Base-by-base conservation (phyloP, 2,329 filamentous ascomycete genomes). In the Plectosphaerella sp. region DNA sequence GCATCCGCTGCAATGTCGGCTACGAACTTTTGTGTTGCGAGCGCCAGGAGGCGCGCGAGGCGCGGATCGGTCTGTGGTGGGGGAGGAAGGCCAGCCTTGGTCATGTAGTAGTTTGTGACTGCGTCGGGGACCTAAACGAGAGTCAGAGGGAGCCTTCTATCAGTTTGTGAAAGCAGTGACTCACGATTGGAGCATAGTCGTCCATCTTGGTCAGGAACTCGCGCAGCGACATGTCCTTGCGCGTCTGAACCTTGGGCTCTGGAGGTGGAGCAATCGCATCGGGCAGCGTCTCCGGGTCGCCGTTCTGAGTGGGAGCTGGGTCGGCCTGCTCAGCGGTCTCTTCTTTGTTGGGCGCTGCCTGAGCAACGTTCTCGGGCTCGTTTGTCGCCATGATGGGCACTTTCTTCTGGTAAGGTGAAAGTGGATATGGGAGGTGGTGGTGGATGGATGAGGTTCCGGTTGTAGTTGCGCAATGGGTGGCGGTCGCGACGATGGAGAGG, bases 1-100 rank as follows among this genome's bases (percentile, higher is more conserved):
- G 94, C 91, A 69, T 99, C 94, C 52, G 94, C 92, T 2, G 94
- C 94, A 59, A 99, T 91, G 69, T 99, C 94, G 54, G 94, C 92
- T 62, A 99, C 89, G 77, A 99, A 99, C 68, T 99, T 99, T 67
- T 99, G 94, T 0, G 94, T 96, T n/a, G 94, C 94, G 9, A 99
- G 88, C 3, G 94, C 93, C 43, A 99, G 87, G 3, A 99, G 87
- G 47, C 93, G 91, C 20, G 93, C 91, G 25, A 99, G 88, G 53
- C 92, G 90, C 18, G 87, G 87, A 63, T 96, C 91, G 49, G 91
- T 96, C 62, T 94, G 88, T 0, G 91, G 92, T 41, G 93, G 91
- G 1, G 93, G 93, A 35, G 94, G 92, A 4, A 99, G 89, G 50
- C 94, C 94, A 59, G 93, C 91, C 61, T 95, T 88, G 37, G 93